phyloP scores from a whole-genome alignment of 1,284 basidiomycete species.

The Wolfiporia cocos region DNA sequence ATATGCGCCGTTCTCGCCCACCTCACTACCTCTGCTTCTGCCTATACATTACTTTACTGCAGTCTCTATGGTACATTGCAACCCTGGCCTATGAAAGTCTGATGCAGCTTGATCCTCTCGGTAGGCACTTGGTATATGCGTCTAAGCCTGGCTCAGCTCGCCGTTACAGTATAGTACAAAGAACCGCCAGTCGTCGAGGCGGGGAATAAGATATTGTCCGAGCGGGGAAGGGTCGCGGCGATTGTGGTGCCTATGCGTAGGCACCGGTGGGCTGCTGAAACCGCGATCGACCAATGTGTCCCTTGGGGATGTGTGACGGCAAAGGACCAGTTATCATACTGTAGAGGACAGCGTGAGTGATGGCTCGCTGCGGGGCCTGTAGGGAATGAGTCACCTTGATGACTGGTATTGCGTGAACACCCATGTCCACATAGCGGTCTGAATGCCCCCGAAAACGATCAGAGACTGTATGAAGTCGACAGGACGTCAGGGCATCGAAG shows the following conservation, averaged over 20 bases:
- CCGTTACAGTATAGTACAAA: slow-evolving; percentile 5
- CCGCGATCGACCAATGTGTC: slow-evolving; percentile 17
- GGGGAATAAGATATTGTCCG: not conserved
- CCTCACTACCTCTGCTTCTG: no score
- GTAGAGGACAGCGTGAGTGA: not conserved
- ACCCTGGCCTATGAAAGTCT: no score
- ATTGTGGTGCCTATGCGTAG: slow-evolving; percentile 3
- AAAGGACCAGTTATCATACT: slow-evolving; percentile 18
- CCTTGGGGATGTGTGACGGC: slow-evolving; percentile 21
- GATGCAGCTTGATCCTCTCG: no score
- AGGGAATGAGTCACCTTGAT: slow-evolving; percentile 14
- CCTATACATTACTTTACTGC: no score
- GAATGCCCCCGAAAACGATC: slow-evolving; percentile 19
- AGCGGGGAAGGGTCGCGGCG: not conserved
- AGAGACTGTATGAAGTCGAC: slow-evolving; percentile 14
- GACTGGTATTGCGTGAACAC: slow-evolving; percentile 20
- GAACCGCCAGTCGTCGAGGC: slow-evolving; percentile 1
- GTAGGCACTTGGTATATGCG: not conserved
- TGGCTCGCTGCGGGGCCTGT: not conserved
- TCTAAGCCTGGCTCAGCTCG: slow-evolving; percentile 1
- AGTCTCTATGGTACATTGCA: no score
- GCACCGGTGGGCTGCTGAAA: slow-evolving; percentile 12
- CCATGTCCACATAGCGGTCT: slow-evolving; percentile 18
- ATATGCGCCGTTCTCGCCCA: no score
- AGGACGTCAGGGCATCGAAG: not conserved